Percentiles rank a stretch among this genome's conserved stretches.
These are phyloP conservation scores for Psidium friedrichsthalianum DNA, from an alignment of 345 rosid species.

Conservation along the genomic window DNA sequence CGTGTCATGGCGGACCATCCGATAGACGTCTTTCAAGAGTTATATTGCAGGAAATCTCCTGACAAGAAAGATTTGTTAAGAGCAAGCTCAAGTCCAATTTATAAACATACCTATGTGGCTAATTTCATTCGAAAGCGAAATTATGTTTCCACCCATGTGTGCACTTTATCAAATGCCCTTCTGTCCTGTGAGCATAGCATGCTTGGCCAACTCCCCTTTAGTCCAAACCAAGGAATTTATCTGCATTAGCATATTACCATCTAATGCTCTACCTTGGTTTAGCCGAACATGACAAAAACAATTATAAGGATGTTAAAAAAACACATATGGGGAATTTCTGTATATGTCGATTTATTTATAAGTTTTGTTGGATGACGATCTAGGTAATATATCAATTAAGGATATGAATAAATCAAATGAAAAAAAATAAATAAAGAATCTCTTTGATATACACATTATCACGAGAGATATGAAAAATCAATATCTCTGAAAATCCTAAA, in stretches of 20 bases:
- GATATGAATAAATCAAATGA: not conserved
- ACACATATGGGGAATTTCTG: not conserved
- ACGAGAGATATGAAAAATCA: not conserved
- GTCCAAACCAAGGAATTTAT: not conserved
- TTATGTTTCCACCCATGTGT: not conserved
- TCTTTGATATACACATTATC: not conserved
- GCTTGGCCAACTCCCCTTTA: too few species aligned
- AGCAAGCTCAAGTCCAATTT: not conserved
- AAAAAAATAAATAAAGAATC: not conserved
- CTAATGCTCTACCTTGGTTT: not conserved
- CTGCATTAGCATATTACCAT: not conserved
- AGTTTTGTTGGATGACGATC: not conserved
- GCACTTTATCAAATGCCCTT: not conserved
- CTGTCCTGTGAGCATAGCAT: not conserved
- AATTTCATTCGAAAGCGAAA: not conserved
- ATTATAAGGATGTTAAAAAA: not conserved
- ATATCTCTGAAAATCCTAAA: not conserved
- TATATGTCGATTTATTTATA: not conserved
- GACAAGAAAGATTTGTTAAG: not conserved
- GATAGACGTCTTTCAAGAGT: too few species aligned
- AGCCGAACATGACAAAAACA: not conserved
- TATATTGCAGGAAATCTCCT: too few species aligned
- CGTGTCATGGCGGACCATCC: not conserved
- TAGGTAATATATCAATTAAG: not conserved
- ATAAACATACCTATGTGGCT: not conserved